These are phyloP conservation scores for Gardenia jasminoides DNA, from an alignment of 257 asterid species.

Conservation along the genomic window DNA sequence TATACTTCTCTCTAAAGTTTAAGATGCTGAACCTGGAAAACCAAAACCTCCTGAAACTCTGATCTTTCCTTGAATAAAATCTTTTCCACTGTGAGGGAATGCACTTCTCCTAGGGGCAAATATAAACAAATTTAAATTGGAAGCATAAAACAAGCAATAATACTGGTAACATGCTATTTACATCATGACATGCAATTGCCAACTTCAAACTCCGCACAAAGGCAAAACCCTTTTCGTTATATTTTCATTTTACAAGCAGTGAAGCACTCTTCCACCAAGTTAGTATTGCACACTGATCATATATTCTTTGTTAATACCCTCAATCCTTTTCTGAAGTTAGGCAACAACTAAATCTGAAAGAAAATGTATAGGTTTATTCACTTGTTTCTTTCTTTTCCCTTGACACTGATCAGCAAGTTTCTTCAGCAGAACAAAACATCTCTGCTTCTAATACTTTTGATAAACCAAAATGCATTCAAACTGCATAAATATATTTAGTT, in stretches of 20 bases:
- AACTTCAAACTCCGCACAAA: not conserved
- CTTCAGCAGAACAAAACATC: not conserved
- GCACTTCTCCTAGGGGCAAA: conserved; percentile 76
- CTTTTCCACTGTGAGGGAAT: conserved; percentile 76
- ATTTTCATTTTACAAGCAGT: not conserved
- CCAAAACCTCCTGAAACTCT: conserved; percentile 85
- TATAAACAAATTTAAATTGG: not conserved
- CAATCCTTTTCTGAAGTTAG: not conserved
- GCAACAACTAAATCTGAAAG: not conserved
- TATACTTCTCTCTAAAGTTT: conserved; percentile 2
- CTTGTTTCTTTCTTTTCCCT: not conserved
- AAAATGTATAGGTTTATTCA: not conserved
- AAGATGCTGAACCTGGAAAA: conserved; percentile 72
- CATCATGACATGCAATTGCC: not conserved
- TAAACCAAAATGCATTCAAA: not conserved
- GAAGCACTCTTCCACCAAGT: not conserved
- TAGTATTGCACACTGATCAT: not conserved
- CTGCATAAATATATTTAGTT: not conserved
- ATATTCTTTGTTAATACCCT: not conserved
- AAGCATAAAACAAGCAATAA: not conserved
- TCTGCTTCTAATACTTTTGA: not conserved
- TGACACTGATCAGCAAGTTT: not conserved
- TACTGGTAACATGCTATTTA: not conserved
- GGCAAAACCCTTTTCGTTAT: not conserved
- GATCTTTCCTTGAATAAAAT: conserved; percentile 78